A percentile compares a stretch with the other conserved stretches of the same genome.
phyloP scores from a whole-genome alignment of 768 basidiomycete genomes.

The Lactifluus hygrophoroides region DNA sequence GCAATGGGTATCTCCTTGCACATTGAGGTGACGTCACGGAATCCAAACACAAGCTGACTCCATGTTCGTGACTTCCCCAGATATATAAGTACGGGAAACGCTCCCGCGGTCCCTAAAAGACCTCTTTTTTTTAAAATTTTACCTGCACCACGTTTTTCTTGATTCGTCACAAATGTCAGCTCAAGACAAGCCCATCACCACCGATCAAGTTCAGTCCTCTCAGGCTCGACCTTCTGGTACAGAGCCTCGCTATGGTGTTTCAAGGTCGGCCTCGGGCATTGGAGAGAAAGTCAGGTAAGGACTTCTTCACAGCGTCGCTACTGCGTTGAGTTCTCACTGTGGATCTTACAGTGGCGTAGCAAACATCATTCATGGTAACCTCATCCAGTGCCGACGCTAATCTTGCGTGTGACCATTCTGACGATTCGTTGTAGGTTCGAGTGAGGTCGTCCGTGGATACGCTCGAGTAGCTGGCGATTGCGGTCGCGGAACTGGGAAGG shows the following conservation, averaged over 20 bases:
- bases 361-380: neutral
- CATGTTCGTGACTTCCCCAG: too few relatives aligned
- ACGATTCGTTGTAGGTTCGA: neutral
- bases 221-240: neutral
- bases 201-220: neutral
- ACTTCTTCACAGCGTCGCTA: neutral
- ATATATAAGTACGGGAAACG: too few relatives aligned
- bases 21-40: too few relatives aligned
- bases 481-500: neutral
- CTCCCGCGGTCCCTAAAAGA: too few relatives aligned
- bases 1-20: too few relatives aligned
- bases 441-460: conserved; percentile 3
- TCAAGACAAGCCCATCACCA: neutral
- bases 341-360: neutral
- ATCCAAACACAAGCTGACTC: too few relatives aligned
- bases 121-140: too few relatives aligned
- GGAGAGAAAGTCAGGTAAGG: neutral
- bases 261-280: neutral
- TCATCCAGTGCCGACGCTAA: neutral
- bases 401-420: neutral
- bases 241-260: too few relatives aligned
- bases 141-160: neutral
- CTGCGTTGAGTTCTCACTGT: neutral
- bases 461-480: neutral
- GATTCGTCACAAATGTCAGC: neutral